Evolutionary conservation across 2,329 filamentous ascomycete genomes (phyloP).

Genomic region (Scedosporium apiospermum): DNA sequence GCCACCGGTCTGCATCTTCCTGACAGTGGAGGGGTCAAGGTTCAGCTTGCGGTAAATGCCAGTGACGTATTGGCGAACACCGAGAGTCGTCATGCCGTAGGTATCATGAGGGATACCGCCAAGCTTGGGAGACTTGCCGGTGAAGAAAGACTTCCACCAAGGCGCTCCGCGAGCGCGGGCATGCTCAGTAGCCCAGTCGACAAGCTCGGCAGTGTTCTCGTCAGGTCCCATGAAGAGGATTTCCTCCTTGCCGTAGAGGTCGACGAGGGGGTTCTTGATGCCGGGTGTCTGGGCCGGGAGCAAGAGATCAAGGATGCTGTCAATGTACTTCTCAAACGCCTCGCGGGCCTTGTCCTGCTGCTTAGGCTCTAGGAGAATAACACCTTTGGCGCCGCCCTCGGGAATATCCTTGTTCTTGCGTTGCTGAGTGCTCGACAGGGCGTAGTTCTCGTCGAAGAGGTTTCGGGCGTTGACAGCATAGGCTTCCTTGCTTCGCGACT

Average conservation of each 20-base stretch:
- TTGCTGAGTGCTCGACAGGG: slow-evolving; percentile 94
- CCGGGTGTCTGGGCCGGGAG: slow-evolving; percentile 83
- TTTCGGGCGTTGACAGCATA: slow-evolving; percentile 95
- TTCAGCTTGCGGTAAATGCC: slow-evolving; percentile 96
- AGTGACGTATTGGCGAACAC: slow-evolving; percentile 89
- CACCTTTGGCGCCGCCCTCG: slow-evolving; percentile 95
- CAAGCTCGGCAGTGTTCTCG: slow-evolving; percentile 95
- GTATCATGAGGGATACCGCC: slow-evolving; percentile 93
- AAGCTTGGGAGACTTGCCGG: slow-evolving; percentile 90
- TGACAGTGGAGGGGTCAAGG: slow-evolving; percentile 73
- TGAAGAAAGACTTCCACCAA: slow-evolving; percentile 99
- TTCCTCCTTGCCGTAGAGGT: slow-evolving; percentile 88
- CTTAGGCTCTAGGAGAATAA: slow-evolving; percentile 85
- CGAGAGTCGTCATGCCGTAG: slow-evolving; percentile 97
- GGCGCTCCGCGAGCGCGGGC: slow-evolving; percentile 77
- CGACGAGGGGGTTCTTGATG: slow-evolving; percentile 98
- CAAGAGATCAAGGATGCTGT: slow-evolving; percentile 92
- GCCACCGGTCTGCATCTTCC: slow-evolving; percentile 95
- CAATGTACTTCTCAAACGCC: slow-evolving; percentile 99
- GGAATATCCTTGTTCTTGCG: slow-evolving; percentile 99
- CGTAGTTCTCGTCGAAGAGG: slow-evolving; percentile 98
- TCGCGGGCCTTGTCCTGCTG: slow-evolving; percentile 89
- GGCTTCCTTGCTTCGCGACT: slow-evolving; percentile 91
- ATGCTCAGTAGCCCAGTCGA: slow-evolving; percentile 98
- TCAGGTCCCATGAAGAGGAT: slow-evolving; percentile 98